phyloP scores from a whole-genome alignment of 2,329 filamentous ascomycete genomes.

The Trichophyton verrucosum region DNA sequence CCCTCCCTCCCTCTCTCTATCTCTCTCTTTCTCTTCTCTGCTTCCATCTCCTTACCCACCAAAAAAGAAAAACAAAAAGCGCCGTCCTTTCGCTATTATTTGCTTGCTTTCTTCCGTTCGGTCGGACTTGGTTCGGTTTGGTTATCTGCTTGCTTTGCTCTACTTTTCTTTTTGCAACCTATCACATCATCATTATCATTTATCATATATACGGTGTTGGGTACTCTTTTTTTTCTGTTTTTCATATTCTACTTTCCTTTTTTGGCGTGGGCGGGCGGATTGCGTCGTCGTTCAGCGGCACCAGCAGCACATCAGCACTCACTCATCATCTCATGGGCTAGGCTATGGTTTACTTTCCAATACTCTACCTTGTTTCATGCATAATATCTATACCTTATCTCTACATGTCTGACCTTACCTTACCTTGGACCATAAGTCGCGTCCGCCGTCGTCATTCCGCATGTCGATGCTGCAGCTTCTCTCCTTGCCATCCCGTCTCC shows the following conservation, averaged over 20 bases:
- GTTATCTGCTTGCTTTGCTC: not conserved
- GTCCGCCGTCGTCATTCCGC: not conserved
- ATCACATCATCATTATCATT: too few species aligned
- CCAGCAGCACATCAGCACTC: too few species aligned
- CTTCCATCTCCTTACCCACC: too few species aligned
- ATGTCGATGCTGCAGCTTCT: not conserved
- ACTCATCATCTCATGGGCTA: not conserved
- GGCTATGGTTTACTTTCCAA: not conserved
- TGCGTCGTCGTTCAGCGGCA: not conserved
- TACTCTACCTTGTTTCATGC: too few species aligned
- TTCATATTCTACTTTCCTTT: not conserved
- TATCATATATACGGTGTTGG: constrained; percentile 1
- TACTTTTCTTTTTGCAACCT: not conserved
- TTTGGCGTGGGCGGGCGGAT: not conserved
- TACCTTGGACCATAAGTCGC: too few species aligned
- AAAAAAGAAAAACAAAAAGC: too few species aligned
- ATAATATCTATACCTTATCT: too few species aligned
- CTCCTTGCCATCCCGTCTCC: not conserved
- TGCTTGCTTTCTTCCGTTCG: too few species aligned
- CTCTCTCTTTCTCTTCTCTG: not conserved
- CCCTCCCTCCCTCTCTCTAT: too few species aligned
- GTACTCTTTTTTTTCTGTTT: not conserved
- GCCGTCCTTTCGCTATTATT: too few species aligned
- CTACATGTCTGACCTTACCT: too few species aligned
- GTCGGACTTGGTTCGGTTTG: not conserved